Evolutionary conservation across 2,329 filamentous ascomycete genomes (phyloP).

Genomic region (Exophiala calicioides): DNA sequence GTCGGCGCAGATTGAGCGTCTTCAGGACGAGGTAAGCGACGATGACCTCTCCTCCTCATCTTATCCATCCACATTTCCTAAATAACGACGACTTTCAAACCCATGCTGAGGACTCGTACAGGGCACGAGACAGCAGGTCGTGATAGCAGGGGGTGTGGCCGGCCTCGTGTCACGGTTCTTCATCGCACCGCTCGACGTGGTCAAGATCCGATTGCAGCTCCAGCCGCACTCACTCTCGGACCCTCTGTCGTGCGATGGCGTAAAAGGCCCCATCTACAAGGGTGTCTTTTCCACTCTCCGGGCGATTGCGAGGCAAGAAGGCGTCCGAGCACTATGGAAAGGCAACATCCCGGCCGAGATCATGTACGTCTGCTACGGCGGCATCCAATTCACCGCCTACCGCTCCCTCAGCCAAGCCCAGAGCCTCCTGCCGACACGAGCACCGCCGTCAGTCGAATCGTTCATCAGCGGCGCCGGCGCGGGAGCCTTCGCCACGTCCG

Average conservation of each 20-base stretch:
- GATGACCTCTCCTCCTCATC: background rate
- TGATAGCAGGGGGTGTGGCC: constrained; percentile 68
- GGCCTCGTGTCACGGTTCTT: constrained; percentile 92
- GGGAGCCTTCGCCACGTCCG: constrained; percentile 76
- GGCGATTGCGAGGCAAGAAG: constrained; percentile 77
- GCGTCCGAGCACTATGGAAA: constrained; percentile 88
- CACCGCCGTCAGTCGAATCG: constrained; percentile 70
- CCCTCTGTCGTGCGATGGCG: constrained; percentile 59
- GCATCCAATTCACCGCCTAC: constrained; percentile 87
- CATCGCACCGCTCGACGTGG: constrained; percentile 91
- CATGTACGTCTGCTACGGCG: constrained; percentile 89
- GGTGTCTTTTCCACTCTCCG: constrained; percentile 75
- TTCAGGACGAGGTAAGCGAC: constrained; percentile 66
- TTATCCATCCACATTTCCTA: background rate
- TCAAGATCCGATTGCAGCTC: constrained; percentile 96
- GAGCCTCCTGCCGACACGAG: constrained; percentile 51
- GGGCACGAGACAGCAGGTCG: constrained; percentile 67
- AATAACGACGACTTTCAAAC: background rate
- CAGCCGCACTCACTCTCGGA: constrained; percentile 83
- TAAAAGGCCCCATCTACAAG: constrained; percentile 55
- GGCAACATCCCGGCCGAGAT: constrained; percentile 94
- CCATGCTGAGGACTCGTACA: constrained; percentile 35
- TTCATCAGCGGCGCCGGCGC: constrained; percentile 83
- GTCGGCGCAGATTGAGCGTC: constrained; percentile 61
- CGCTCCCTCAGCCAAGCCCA: constrained; percentile 71